A percentile compares a stretch with the other conserved stretches of the same genome.
Conservation (phyloP, 1,284 basidiomycete genomes). For the Ceratobasidium sp. region DNA sequence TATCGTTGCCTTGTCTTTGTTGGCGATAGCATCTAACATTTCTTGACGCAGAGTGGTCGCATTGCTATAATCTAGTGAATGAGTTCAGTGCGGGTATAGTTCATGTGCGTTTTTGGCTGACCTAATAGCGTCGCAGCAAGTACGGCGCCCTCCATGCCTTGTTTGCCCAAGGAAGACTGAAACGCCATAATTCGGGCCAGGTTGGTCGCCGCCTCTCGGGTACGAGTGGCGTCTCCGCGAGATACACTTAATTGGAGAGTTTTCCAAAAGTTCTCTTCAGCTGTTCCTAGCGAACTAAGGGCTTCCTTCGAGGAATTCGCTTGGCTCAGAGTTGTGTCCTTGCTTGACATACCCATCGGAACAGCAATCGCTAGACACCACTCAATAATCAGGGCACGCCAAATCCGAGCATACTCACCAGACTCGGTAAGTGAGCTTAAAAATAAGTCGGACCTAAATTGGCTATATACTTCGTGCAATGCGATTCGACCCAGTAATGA, state of each 20-base stretch:
- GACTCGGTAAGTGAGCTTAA: constrained; percentile 86
- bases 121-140: constrained; percentile 71
- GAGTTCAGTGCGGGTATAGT: constrained; percentile 20
- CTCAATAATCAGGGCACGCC: not conserved
- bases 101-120: constrained; percentile 48
- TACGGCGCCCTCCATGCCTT: constrained; percentile 57
- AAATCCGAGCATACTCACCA: constrained; percentile 56
- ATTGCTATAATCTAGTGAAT: constrained; percentile 62
- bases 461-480: constrained; percentile 74
- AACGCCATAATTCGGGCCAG: constrained; percentile 75
- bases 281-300: constrained; percentile 63
- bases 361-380: constrained; percentile 71
- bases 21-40: constrained; percentile 69
- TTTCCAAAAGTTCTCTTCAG: constrained; percentile 73
- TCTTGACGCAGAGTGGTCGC: constrained; percentile 83
- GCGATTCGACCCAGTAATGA: constrained; percentile 75
- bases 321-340: constrained; percentile 49
- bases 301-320: constrained; percentile 65
- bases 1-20: constrained; percentile 50
- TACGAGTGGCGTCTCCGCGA: constrained; percentile 68
- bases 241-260: constrained; percentile 64
- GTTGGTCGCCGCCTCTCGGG: constrained; percentile 74
- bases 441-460: constrained; percentile 84
- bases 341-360: constrained; percentile 75
- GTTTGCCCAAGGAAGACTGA: constrained; percentile 77